Percentiles rank a stretch among this genome's conserved stretches.
phyloP scores from a whole-genome alignment of 208 protist genomes.

The Acanthamoeba triangularis region DNA sequence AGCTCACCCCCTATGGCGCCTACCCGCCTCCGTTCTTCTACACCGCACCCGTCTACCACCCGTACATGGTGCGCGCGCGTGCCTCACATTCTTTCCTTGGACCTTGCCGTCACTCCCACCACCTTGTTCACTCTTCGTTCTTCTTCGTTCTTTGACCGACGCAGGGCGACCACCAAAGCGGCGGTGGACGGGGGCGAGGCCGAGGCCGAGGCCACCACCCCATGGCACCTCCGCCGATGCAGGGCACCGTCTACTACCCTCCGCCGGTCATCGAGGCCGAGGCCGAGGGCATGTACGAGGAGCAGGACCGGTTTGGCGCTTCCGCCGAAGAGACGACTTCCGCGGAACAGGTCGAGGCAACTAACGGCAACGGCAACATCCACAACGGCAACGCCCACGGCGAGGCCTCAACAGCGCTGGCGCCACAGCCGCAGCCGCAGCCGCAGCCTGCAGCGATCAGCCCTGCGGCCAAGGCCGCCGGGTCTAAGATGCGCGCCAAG shows the following conservation, averaged over 20 bases:
- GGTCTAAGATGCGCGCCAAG: neutral
- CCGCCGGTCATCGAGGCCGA: neutral
- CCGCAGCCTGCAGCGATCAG: neutral
- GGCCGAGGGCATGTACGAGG: neutral
- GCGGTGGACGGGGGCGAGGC: neutral
- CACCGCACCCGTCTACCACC: neutral
- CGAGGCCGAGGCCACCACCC: neutral
- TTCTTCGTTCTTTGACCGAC: neutral
- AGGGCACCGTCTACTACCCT: neutral
- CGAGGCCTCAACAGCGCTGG: no score
- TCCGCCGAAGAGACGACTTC: no score
- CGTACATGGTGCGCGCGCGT: neutral
- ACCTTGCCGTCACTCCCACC: neutral
- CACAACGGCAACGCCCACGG: neutral
- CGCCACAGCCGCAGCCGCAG: neutral
- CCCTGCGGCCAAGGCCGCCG: neutral
- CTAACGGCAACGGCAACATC: neutral
- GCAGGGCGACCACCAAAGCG: neutral
- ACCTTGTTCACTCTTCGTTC: neutral
- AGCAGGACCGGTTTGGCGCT: neutral
- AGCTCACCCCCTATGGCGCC: slow-evolving; percentile 34
- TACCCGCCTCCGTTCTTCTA: slow-evolving; percentile 39
- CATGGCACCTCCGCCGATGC: neutral
- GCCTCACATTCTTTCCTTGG: neutral
- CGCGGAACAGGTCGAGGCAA: neutral